Percentiles rank a stretch among this genome's conserved stretches.
Evolutionary conservation across 139 green algal species (phyloP).

Genomic region (Chlamydomonas sp.): DNA sequence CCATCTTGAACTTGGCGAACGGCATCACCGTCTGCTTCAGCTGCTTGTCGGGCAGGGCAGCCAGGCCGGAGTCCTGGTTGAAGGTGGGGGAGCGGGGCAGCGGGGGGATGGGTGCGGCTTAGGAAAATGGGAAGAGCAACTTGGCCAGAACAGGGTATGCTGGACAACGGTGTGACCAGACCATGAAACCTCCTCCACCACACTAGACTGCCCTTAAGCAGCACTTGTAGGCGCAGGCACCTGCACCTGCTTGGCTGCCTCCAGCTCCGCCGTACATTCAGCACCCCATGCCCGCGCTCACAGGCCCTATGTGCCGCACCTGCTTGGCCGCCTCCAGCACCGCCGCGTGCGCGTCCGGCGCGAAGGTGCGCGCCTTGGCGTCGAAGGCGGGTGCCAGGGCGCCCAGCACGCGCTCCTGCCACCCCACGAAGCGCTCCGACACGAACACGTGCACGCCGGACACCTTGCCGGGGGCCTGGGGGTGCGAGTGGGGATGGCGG

Average conservation of each 20-base stretch:
- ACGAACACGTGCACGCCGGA: conserved; percentile 74
- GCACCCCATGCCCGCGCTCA: not conserved
- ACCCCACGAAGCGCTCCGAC: conserved; percentile 81
- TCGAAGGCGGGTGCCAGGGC: conserved; percentile 51
- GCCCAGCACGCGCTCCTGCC: conserved; percentile 74
- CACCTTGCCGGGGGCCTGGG: conserved; percentile 56
- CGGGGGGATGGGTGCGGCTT: conserved; percentile 26
- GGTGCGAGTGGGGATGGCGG: not conserved
- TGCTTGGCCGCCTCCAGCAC: conserved; percentile 41
- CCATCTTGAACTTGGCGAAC: conserved; percentile 93
- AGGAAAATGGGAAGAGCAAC: too few species aligned
- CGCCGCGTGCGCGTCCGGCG: conserved; percentile 36
- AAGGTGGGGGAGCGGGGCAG: not conserved
- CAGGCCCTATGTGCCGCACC: not conserved
- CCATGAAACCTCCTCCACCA: too few species aligned
- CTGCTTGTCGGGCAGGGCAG: conserved; percentile 74
- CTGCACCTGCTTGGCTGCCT: conserved; percentile 51
- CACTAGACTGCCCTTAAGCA: too few species aligned
- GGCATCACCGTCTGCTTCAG: conserved; percentile 86
- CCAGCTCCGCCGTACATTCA: conserved; percentile 28
- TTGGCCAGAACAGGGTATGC: too few species aligned
- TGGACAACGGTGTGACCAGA: too few species aligned
- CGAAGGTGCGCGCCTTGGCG: conserved; percentile 54
- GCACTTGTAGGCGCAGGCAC: too few species aligned
- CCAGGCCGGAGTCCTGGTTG: conserved; percentile 30